Evolutionary conservation across 371 early-diverging fungal species (phyloP), one percentile per base, ranked within the genome.

Genomic region (Haplosporangium sp.): DNA sequence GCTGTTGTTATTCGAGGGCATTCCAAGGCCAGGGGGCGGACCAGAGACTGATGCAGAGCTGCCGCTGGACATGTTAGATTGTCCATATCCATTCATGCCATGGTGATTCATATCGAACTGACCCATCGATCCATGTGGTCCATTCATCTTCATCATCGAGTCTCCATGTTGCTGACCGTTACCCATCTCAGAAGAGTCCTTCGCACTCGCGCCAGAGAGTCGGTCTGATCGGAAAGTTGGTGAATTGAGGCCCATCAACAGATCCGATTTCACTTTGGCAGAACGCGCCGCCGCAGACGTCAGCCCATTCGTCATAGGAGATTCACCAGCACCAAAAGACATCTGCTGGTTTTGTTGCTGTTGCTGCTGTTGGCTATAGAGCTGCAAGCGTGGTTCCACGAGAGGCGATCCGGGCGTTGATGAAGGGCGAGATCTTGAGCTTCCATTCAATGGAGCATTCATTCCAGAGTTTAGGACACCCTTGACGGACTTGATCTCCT

Each of bases 401-500:
- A 64, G 53, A 0, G 75, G 75, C 3, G 75, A 74, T 29, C 69
- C 75, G 12, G 75, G 75, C 8, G 65, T 69, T 9, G 77, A 76
- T 4, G 77, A 60, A 14, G 66, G 77, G 42, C 71, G 77, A 16
- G 77, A 76, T 51, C 64, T 57, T 10, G 71, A 64, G 42, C 62
- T 29, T 18, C 76, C 70, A 16, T 64, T 71, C 48, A 76, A 16
- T 20, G 77, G 77, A 0, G 77, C 71, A 59, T 76, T 76, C 67
- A 70, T 70, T 20, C 77, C 77, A 55, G 71, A 70, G 46, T 76
- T 76, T 64, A 76, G 46, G 6, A 76, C 71, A 6, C 77, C 77
- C 47, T 76, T 76, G 61, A 76, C 77, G 20, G 77, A 76, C 54
- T 76, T 76, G 48, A 76, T 76, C 18, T 76, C 77, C 61, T 76